A percentile compares a stretch with the other conserved stretches of the same genome.
phyloP scores from a whole-genome alignment of 305 asterid genomes.

The Petunia hybrid region DNA sequence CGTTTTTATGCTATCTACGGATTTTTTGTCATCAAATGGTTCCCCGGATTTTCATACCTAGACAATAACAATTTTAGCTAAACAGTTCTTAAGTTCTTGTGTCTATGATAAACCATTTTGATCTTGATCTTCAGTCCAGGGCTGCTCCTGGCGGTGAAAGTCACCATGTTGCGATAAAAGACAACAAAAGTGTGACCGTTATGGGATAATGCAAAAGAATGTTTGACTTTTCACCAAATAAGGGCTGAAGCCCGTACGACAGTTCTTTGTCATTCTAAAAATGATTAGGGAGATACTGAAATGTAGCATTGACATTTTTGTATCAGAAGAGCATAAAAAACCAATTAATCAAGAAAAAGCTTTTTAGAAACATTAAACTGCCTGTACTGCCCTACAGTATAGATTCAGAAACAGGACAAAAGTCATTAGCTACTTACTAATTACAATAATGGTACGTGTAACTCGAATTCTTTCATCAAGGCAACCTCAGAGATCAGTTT shows the following conservation, averaged over 20 bases:
- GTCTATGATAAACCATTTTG: background rate
- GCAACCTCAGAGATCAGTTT: background rate
- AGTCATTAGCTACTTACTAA: background rate
- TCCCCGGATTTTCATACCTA: background rate
- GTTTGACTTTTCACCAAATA: background rate
- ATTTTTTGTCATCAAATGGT: too few relatives aligned
- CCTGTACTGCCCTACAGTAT: background rate
- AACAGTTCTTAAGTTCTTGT: background rate
- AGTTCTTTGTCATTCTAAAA: constrained; percentile 7
- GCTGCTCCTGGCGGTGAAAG: background rate
- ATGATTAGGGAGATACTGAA: background rate
- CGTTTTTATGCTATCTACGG: background rate
- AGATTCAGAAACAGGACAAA: background rate
- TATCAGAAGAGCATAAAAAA: too few relatives aligned
- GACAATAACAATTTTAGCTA: background rate
- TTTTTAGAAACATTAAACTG: background rate
- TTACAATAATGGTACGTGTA: background rate
- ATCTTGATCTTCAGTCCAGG: background rate
- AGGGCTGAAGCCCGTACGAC: background rate
- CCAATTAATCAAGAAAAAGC: too few relatives aligned
- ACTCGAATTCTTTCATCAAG: background rate
- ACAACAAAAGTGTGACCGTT: background rate
- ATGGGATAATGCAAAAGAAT: constrained; percentile 2
- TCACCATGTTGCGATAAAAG: background rate
- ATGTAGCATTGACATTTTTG: background rate